A percentile compares a stretch with the other conserved stretches of the same genome.
These are phyloP conservation scores for Cladosporium colombiae DNA, from an alignment of 2,329 filamentous ascomycete species.

Conservation along the genomic window DNA sequence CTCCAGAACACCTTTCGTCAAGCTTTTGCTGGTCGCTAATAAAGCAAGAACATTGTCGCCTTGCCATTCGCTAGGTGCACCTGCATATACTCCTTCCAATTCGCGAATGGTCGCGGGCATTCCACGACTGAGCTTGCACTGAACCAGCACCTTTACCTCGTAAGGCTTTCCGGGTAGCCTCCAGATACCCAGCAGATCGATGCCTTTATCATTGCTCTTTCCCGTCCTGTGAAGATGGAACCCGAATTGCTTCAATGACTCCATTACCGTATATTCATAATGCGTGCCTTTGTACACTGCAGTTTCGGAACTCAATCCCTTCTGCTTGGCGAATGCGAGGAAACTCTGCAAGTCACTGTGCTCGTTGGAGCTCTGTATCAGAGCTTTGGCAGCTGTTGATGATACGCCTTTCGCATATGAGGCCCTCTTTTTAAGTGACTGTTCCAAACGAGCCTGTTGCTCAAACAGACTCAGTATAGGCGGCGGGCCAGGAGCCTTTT, in stretches of 20 bases:
- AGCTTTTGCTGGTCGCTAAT: conserved; percentile 66
- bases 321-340: conserved; percentile 61
- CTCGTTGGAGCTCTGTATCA: conserved; percentile 31
- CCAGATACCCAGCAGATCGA: conserved; percentile 75
- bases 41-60: conserved; percentile 67
- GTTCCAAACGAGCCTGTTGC: conserved; percentile 15
- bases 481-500: background rate
- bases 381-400: background rate
- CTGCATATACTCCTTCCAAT: conserved; percentile 74
- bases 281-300: conserved; percentile 70
- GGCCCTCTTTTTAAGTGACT: conserved; percentile 2
- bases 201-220: conserved; percentile 66
- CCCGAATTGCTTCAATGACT: conserved; percentile 59
- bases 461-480: conserved; percentile 10
- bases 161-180: conserved; percentile 47
- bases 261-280: conserved; percentile 71
- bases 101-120: conserved; percentile 67
- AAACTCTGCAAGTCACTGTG: conserved; percentile 69
- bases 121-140: conserved; percentile 67
- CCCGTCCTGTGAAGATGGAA: conserved; percentile 68
- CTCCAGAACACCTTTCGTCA: conserved; percentile 77
- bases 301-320: conserved; percentile 55
- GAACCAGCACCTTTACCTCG: conserved; percentile 51
- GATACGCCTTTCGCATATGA: conserved; percentile 3
- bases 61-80: conserved; percentile 73